A percentile compares a stretch with the other conserved stretches of the same genome.
phyloP scores from a whole-genome alignment of 140 eudicot species.

The Erigeron philadelphicus region DNA sequence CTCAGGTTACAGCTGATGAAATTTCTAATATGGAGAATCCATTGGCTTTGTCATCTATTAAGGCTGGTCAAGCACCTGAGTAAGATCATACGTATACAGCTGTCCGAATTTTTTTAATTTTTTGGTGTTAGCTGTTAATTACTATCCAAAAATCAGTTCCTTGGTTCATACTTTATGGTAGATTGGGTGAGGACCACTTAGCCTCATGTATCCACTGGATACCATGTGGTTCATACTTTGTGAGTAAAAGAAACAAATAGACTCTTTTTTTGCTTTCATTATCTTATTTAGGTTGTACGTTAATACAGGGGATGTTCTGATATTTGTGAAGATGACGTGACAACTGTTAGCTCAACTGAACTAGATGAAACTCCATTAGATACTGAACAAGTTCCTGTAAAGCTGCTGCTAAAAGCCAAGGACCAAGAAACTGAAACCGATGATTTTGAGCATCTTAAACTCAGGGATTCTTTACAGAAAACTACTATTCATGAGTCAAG shows the following conservation, averaged over 20 bases:
- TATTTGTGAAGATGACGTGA: constrained; percentile 57
- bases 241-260: not conserved
- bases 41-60: constrained; percentile 64
- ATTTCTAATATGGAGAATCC: constrained; percentile 56
- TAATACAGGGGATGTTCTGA: constrained; percentile 80
- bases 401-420: constrained; percentile 31
- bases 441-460: constrained; percentile 29
- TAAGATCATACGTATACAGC: constrained; percentile 28
- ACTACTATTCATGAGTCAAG: constrained; percentile 36
- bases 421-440: constrained; percentile 43
- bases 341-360: constrained; percentile 39
- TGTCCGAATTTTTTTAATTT: not conserved
- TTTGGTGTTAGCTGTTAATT: not conserved
- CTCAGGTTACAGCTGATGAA: constrained; percentile 52
- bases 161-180: not conserved
- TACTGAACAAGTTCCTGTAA: constrained; percentile 34
- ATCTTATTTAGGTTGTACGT: constrained; percentile 17
- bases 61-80: constrained; percentile 83
- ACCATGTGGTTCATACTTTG: constrained; percentile 3
- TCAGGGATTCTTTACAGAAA: constrained; percentile 35
- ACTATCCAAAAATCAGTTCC: not conserved
- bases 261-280: not conserved
- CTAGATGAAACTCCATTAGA: constrained; percentile 38
- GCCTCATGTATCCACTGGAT: too few relatives aligned
- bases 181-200: too few relatives aligned